phyloP scores from a whole-genome alignment of 1,284 basidiomycete species.

The Clitocybe nebularis region DNA sequence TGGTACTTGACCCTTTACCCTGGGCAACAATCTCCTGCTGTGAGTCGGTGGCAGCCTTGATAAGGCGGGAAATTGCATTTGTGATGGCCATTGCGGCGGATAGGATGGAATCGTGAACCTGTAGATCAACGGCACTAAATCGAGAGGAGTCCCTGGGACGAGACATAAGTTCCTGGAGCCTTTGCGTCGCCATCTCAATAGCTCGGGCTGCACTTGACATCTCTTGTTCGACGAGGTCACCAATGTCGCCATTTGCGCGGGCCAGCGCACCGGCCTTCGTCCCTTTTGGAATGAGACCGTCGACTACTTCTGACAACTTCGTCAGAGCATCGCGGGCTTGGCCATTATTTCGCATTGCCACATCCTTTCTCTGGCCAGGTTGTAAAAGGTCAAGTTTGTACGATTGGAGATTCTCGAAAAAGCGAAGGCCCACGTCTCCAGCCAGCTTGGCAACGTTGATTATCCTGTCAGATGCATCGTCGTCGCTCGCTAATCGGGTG shows the following conservation, averaged over 20 bases:
- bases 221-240: conserved; percentile 94
- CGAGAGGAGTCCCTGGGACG: conserved; percentile 82
- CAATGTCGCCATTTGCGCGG: conserved; percentile 89
- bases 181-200: conserved; percentile 90
- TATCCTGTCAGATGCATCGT: conserved; percentile 90
- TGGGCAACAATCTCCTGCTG: conserved; percentile 98
- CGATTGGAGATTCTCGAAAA: conserved; percentile 95
- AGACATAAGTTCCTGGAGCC: conserved; percentile 86
- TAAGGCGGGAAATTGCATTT: conserved; percentile 90
- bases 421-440: conserved; percentile 85
- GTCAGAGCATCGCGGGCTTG: conserved; percentile 79
- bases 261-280: conserved; percentile 67
- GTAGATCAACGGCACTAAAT: conserved; percentile 87
- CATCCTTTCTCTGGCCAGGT: conserved; percentile 75
- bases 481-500: conserved; percentile 86
- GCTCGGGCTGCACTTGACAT: conserved; percentile 93
- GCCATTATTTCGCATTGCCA: conserved; percentile 88
- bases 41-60: conserved; percentile 94
- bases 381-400: conserved; percentile 85
- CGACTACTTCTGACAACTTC: conserved; percentile 86
- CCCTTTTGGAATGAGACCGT: conserved; percentile 83
- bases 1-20: conserved; percentile 87
- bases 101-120: conserved; percentile 98
- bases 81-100: conserved; percentile 93
- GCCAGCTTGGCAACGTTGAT: conserved; percentile 80